Evolutionary conservation across 2,329 filamentous ascomycete genomes (phyloP), one percentile per base, ranked within the genome.

Genomic region (Rugonectria rugulosa): DNA sequence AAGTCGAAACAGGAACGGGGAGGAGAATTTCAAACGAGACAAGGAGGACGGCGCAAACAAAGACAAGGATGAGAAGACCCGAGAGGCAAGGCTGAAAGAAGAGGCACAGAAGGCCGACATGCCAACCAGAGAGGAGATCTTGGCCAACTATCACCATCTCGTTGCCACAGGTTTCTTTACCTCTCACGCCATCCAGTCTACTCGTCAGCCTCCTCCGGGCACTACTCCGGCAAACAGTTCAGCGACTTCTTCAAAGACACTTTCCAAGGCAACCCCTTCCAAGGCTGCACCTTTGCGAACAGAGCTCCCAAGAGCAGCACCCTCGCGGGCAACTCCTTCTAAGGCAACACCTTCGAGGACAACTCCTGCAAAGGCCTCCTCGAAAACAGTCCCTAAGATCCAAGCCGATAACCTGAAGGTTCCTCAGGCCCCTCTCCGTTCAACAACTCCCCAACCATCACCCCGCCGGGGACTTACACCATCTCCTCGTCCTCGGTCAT

Each of bases 131-230:
- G 83, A 86, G 46, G 81, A 86, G 53, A 77, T 86, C 48, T 62
- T 84, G 65, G 77, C 79, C 56, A 85, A 76, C 65, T 86, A 86
- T 69, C 79, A 84, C 60, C 73, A 81, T 61, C 77, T 86, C 53
- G 76, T 86, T 62, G 78, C 81, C 3, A 78, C 78, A 6, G 83
- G 83, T 56, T 86, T 86, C 77, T 86, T 86, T 68, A 75, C 79
- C 41, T 74, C 79, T 20, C 82, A 85, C 59, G 82, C 83, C 47
- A 85, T 85, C 57, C 79, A 82, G 57, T 84, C 82, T 5, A 83
- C 81, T 2, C 75, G 83, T 4, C 80, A 81, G 65, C 79, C 65
- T 21, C 64, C 64, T 34, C 64, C 64, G 6, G 62, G 62, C 17
- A 34, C 56, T 54, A 27, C 38, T 29, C 21, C 12, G 10, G 7